Conservation (phyloP, 2,329 filamentous ascomycete genomes). For the Fusarium paranaense region DNA sequence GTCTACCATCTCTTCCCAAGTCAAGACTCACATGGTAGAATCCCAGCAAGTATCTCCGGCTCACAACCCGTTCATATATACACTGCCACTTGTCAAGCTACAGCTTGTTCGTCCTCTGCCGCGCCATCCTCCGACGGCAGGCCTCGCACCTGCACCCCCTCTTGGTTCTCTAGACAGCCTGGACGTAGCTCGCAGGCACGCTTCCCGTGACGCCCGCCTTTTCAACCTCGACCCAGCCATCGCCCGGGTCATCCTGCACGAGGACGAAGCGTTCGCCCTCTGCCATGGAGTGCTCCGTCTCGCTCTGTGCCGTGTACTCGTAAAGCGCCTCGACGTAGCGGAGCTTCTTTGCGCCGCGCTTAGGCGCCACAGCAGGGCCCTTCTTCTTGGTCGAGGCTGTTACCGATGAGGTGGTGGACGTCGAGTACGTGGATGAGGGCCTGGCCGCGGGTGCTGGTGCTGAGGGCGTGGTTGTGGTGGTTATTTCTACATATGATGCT, state of each 20-base stretch:
- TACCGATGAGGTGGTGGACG: constrained; percentile 62
- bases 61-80: constrained; percentile 25
- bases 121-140: constrained; percentile 6
- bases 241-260: constrained; percentile 86
- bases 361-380: constrained; percentile 90
- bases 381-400: constrained; percentile 76
- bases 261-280: constrained; percentile 95
- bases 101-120: neutral
- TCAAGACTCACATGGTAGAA: constrained; percentile 1
- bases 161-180: constrained; percentile 68
- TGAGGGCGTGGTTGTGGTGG: constrained; percentile 56
- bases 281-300: constrained; percentile 87
- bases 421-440: constrained; percentile 82
- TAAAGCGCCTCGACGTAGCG: constrained; percentile 95
- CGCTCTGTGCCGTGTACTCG: constrained; percentile 87
- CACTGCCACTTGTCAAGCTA: constrained; percentile 1
- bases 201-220: constrained; percentile 87
- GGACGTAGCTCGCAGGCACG: constrained; percentile 94
- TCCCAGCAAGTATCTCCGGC: constrained; percentile 13
- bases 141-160: constrained; percentile 19
- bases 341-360: constrained; percentile 90
- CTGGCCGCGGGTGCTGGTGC: constrained; percentile 63
- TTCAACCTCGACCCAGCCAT: constrained; percentile 98
- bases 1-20: constrained; percentile 1
- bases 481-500: constrained; percentile 82